Conservation (phyloP, 169 alveolate genomes). For the Eimeria falciformis region DNA sequence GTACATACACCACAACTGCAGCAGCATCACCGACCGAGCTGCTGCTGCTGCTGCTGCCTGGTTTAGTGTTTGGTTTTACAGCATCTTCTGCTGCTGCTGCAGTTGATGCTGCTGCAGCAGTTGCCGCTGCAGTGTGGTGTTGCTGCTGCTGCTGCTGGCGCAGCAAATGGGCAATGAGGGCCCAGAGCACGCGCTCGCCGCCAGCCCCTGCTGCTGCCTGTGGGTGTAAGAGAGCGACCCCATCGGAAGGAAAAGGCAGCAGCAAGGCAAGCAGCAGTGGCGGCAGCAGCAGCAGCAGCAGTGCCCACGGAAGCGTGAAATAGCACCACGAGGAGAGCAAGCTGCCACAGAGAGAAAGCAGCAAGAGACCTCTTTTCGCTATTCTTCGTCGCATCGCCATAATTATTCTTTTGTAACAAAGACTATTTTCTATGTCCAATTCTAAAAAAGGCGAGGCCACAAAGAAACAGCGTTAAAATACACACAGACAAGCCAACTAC, state of each 20-base stretch:
- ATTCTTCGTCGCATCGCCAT: not conserved
- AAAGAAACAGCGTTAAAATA: too few species aligned
- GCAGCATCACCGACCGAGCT: not conserved
- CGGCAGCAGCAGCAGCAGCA: slow-evolving; percentile 15
- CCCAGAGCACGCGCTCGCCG: slow-evolving; percentile 63
- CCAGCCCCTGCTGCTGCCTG: slow-evolving; percentile 26
- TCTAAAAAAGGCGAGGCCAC: too few species aligned
- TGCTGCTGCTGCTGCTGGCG: slow-evolving; percentile 21
- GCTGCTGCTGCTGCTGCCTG: slow-evolving; percentile 18
- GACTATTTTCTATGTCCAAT: too few species aligned
- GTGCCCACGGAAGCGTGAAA: not conserved
- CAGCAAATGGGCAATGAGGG: slow-evolving; percentile 26
- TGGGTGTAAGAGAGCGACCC: not conserved
- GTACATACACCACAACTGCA: slow-evolving; percentile 46
- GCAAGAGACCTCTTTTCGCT: not conserved
- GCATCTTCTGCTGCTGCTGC: not conserved
- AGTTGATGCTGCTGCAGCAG: not conserved
- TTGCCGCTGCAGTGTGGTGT: not conserved
- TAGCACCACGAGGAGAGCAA: not conserved
- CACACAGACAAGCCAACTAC: too few species aligned
- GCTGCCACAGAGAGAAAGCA: not conserved
- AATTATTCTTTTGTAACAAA: too few species aligned
- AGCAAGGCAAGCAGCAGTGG: not conserved
- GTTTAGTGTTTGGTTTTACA: not conserved
- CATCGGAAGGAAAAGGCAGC: not conserved